Evolutionary conservation across 2,329 filamentous ascomycete species (phyloP), one percentile per base, ranked within the genome.

Genomic region (Elsinoe ampelina): DNA sequence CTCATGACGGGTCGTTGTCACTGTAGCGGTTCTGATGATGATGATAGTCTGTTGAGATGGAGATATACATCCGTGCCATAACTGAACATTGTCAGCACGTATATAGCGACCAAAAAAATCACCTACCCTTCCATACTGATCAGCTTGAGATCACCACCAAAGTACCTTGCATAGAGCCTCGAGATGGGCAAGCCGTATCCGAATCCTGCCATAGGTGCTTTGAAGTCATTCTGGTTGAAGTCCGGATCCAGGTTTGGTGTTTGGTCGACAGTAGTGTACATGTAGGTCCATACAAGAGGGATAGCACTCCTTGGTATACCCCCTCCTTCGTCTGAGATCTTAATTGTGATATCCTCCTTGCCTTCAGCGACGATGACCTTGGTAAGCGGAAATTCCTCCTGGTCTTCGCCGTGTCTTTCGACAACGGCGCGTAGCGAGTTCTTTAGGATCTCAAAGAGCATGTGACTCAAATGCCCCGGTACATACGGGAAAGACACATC

Each of bases 401-500:
- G 95, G 66, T 97, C 93, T 69, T 90, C 85, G 11, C 93, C 93
- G 69, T 97, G 90, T 13, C 84, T 88, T 74, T 98, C 93, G 58
- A 98, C 93, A 38, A 98, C 93, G 54, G 93, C 93, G 70, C 93
- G 88, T 63, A 98, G 79, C 57, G 91, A 96, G 78, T 98, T 98
- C 77, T 98, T 98, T 70, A 98, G 79, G 1, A 93, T 98, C 75
- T 98, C 93, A 72, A 98, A 98, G 54, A 98, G 86, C 93, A 98
- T 98, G 75, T 98, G 93, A 64, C 90, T 95, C 71, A 98, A 71
- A 74, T 98, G 93, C n/a, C 93, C 93, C 0, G 93, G 93, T 55
- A 98, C 93, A 69, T 98, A 98, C 93, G 98, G 98, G 75, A 98
- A 98, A 77, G 95, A 86, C 67, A 98, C 80, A 71, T 95, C 85